A percentile compares a stretch with the other conserved stretches of the same genome.
phyloP scores from a whole-genome alignment of 106 monocot species.

The Ottelia alismoides region DNA sequence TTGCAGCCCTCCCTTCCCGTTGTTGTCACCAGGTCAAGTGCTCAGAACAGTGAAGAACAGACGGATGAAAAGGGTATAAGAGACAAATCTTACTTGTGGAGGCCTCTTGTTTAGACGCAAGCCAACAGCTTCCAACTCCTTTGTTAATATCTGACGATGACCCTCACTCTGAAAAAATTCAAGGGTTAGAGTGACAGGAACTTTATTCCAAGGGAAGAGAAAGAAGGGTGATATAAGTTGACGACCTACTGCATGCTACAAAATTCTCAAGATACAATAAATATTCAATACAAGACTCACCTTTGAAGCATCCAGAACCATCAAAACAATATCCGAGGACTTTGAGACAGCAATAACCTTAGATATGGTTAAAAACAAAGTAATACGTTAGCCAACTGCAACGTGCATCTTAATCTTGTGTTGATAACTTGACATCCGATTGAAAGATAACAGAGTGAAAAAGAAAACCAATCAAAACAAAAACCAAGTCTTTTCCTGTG shows the following conservation, averaged over 20 bases:
- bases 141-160: slow-evolving; percentile 95
- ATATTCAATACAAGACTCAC: slow-evolving; percentile 38
- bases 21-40: too few relatives aligned
- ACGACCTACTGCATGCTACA: neutral
- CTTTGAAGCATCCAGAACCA: slow-evolving; percentile 99
- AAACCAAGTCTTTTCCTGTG: too few relatives aligned
- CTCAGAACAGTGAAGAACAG: neutral
- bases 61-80: neutral
- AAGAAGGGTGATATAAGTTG: neutral
- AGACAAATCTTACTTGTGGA: slow-evolving; percentile 52
- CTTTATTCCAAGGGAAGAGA: neutral
- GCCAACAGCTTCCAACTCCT: slow-evolving; percentile 97
- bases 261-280: too few relatives aligned
- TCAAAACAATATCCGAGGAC: slow-evolving; percentile 94
- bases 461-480: too few relatives aligned
- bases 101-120: slow-evolving; percentile 93
- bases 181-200: neutral
- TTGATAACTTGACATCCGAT: neutral
- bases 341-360: slow-evolving; percentile 99
- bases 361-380: slow-evolving; percentile 13
- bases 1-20: too few relatives aligned
- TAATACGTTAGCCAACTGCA: neutral
- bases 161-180: slow-evolving; percentile 72
- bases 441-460: neutral
- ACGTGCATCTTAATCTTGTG: neutral